These are phyloP conservation scores for Pichia sp. DNA, from an alignment of 1,139 yeast genomes.

Conservation along the genomic window DNA sequence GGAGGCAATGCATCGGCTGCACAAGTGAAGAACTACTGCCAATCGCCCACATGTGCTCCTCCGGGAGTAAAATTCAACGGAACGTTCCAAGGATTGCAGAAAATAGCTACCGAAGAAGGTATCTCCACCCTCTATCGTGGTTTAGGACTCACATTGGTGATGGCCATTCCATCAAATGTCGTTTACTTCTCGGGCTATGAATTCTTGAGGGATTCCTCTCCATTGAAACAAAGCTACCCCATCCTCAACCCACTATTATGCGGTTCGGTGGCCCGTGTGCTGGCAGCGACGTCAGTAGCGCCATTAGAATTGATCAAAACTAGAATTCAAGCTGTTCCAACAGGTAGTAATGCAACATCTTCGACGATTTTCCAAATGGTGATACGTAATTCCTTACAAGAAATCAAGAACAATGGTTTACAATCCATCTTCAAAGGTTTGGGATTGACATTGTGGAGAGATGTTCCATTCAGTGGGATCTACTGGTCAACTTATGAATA, in stretches of 20 bases:
- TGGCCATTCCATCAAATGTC: conserved; percentile 93
- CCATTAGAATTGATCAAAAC: conserved; percentile 90
- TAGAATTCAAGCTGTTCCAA: conserved; percentile 81
- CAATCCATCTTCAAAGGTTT: conserved; percentile 78
- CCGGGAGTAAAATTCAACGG: conserved; percentile 36
- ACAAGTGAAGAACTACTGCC: conserved; percentile 31
- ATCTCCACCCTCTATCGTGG: conserved; percentile 84
- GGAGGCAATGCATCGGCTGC: too few relatives aligned
- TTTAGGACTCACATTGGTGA: conserved; percentile 71
- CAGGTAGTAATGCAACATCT: conserved; percentile 30
- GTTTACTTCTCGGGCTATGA: conserved; percentile 96
- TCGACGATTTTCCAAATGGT: conserved; percentile 47
- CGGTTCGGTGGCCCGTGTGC: conserved; percentile 79
- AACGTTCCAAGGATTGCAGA: conserved; percentile 70
- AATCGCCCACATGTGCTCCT: conserved; percentile 28
- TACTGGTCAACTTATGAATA: conserved; percentile 89
- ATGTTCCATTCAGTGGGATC: conserved; percentile 94
- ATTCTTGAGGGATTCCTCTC: conserved; percentile 72
- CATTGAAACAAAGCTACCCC: conserved; percentile 43
- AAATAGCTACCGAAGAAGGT: conserved; percentile 74
- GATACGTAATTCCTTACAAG: conserved; percentile 53
- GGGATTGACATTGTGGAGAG: conserved; percentile 90
- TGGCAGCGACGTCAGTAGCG: conserved; percentile 84
- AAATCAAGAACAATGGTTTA: conserved; percentile 58
- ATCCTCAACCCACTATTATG: conserved; percentile 75